Evolutionary conservation across 257 asterid species (phyloP), one percentile per base, ranked within the genome.

Genomic region (Misopates orontium): DNA sequence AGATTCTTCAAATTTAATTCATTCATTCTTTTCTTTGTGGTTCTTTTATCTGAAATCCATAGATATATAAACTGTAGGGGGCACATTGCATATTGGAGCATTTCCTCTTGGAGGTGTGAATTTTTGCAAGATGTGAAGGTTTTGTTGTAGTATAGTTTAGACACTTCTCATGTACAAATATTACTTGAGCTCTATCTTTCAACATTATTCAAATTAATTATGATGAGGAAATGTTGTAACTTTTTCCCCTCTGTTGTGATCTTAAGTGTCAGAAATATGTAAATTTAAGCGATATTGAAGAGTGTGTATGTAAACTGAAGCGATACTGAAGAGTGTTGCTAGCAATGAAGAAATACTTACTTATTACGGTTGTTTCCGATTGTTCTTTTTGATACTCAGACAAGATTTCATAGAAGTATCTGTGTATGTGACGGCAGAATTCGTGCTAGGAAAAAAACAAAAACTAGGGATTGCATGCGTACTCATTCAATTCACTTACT

Each of bases 131-230:
- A 70, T 57, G 70, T 69, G 78, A 78, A 65, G 60, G 71, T 78
- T 80, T 68, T 71, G 44, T 54, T 71, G 77, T 69, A 20, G 73
- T 44, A 56, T 77, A 74, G 83, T 73, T 76, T 80, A 66, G 79
- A 60, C 66, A 64, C 50, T 61, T 56, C 56, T 76, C 75, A 17
- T 76, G 82, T 80, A 77, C 80, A 76, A 64, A 76, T 47, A 68
- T 75, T 28, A 70, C 48, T 55, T 56, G 42, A 74, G 60, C 60
- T 69, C 69, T 49, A 10, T 42, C 5, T 57, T 67, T 56, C 68
- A 72, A 18, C 52, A 48, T 76, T 20, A 14, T 63, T 47, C 12
- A 17, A 23, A 47, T 18, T 70, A 56, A 19, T 9, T 66, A 36
- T 62, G 58, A 61, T 58, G 50, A 61, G 66, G 51, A 52, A 70